phyloP scores from a whole-genome alignment of 768 basidiomycete genomes.

The Lactifluus subvellereus region DNA sequence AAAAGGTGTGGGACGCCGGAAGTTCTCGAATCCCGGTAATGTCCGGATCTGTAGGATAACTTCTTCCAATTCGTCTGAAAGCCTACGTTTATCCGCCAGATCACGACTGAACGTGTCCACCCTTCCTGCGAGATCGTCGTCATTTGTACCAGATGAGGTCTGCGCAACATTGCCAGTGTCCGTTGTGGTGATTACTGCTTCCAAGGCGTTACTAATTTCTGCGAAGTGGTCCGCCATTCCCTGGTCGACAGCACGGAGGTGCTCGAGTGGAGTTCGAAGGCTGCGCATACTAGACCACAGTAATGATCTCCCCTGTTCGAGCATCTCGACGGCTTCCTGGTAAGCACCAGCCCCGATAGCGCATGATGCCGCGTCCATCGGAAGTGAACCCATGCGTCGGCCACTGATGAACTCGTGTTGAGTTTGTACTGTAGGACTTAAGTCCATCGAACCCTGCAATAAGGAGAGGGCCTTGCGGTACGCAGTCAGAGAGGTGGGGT shows the following conservation, averaged over 20 bases:
- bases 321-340: neutral
- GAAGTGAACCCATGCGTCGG: neutral
- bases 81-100: neutral
- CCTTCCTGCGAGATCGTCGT: neutral
- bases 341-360: neutral
- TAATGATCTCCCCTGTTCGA: neutral
- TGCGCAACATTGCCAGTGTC: neutral
- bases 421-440: neutral
- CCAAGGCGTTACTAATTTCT: neutral
- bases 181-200: neutral
- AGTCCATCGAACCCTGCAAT: neutral
- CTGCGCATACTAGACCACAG: neutral
- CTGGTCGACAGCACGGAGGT: neutral
- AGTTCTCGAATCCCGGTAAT: neutral
- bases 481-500: neutral
- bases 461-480: neutral
- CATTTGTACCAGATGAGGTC: neutral
- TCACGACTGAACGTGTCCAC: neutral
- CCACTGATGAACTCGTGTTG: neutral
- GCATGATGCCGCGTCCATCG: neutral
- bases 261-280: neutral
- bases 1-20: neutral
- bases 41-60: neutral
- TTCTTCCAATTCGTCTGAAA: neutral
- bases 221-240: neutral